phyloP scores from a whole-genome alignment of 2,329 filamentous ascomycete genomes.

The Diaporthe sp. region DNA sequence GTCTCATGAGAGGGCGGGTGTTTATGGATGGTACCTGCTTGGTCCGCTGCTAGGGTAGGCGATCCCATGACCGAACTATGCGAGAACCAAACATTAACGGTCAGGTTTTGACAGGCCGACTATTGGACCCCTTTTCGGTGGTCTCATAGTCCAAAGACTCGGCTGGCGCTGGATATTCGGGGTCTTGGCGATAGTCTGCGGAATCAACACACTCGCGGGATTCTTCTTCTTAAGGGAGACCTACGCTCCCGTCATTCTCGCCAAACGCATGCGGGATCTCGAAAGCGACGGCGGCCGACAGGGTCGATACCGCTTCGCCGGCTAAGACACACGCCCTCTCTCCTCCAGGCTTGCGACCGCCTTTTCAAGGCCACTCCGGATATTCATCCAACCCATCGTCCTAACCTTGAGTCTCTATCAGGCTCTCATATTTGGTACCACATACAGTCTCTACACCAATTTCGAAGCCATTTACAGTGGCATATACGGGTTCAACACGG shows the following conservation, averaged over 20 bases:
- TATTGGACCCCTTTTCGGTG: constrained; percentile 30
- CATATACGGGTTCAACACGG: constrained; percentile 29
- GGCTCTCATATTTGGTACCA: constrained; percentile 29
- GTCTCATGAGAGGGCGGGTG: constrained; percentile 26
- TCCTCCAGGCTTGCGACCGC: constrained; percentile 18
- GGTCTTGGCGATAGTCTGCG: constrained; percentile 25
- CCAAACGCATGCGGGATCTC: constrained; percentile 13
- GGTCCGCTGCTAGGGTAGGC: constrained; percentile 28
- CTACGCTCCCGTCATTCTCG: constrained; percentile 21
- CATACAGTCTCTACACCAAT: constrained; percentile 30
- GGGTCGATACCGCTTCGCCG: constrained; percentile 15
- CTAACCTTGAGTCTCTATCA: constrained; percentile 30
- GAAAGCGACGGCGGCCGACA: not conserved
- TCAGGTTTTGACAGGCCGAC: not conserved
- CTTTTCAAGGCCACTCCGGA: constrained; percentile 27
- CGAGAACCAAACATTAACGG: not conserved
- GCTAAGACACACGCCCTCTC: constrained; percentile 22
- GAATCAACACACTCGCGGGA: constrained; percentile 10
- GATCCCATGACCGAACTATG: not conserved
- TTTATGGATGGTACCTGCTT: constrained; percentile 32
- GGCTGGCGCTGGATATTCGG: constrained; percentile 34
- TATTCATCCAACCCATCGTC: constrained; percentile 30
- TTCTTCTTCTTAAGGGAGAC: constrained; percentile 30
- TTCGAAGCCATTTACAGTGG: constrained; percentile 30
- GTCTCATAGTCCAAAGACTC: constrained; percentile 25